Base-by-base conservation (phyloP, 2,329 filamentous ascomycete genomes). In the Nothophoma quercina region DNA sequence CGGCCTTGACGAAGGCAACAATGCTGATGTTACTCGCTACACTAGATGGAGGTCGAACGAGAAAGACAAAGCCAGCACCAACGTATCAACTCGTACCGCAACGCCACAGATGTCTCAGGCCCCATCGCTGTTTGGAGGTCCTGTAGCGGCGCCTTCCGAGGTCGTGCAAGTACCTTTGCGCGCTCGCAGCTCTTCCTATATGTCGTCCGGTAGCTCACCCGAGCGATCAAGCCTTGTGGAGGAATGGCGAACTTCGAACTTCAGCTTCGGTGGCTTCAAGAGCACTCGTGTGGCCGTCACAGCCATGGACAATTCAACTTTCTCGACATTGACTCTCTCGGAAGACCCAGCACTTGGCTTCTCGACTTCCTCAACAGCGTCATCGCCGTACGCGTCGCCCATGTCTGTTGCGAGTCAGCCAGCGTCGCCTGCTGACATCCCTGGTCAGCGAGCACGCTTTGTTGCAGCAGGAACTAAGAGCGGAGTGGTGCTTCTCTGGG, bases 401-500 rank as follows among this genome's bases (percentile, higher is more conserved):
- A 69, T 80, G 60, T 83, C 74, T 33, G 76, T 74, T 67, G 80
- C 71, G 68, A 79, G 66, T 64, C 77, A 72, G 58, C 75, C 70
- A 44, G 71, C 67, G 47, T 79, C 65, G 50, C 68, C 76, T 18
- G 68, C 76, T 5, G 89, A 96, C 58, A 85, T 97, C 23, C 93
- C 93, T 3, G 95, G 95, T 5, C 89, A 92, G 52, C 85, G 93
- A 56, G 89, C 89, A 52, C 88, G 93, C 10, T 84, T 96, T 34
- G 71, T 98, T 29, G 91, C 90, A 15, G 77, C 92, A 38, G 95
- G 95, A 15, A 98, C 93, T 0, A 86, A 85, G 46, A 84, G 80
- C 8, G 95, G 95, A 0, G 80, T 80, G n/a, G 80, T 98, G 6
- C 75, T 95, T 7, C 75, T 96, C 1, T 99, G 93, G 92, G 89